Evolutionary conservation across 169 alveolate genomes (phyloP).

Genomic region (Neospora caninum): DNA sequence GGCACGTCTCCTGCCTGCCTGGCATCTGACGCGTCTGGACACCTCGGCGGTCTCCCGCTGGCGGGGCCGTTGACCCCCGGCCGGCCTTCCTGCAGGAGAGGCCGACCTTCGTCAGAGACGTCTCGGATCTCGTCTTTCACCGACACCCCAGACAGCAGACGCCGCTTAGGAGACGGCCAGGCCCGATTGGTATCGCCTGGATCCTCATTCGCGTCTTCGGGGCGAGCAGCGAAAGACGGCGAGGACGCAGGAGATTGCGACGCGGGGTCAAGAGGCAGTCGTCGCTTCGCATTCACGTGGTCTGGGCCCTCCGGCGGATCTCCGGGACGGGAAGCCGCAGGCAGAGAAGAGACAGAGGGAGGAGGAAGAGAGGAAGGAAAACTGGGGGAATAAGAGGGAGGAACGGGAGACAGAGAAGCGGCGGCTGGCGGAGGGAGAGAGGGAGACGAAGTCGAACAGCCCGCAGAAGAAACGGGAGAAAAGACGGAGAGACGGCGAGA

Average conservation of each 20-base stretch:
- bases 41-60: too few relatives aligned
- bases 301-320: not conserved
- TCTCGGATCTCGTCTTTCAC: not conserved
- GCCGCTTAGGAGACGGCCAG: not conserved
- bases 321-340: not conserved
- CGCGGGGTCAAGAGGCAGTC: not conserved
- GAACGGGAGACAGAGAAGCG: not conserved
- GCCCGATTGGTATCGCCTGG: not conserved
- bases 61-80: too few relatives aligned
- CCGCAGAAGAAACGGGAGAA: too few relatives aligned
- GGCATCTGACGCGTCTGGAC: too few relatives aligned
- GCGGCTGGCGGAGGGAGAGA: not conserved
- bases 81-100: too few relatives aligned
- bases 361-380: not conserved
- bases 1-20: too few relatives aligned
- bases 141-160: not conserved
- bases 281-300: not conserved
- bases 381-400: not conserved
- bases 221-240: not conserved
- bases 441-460: too few relatives aligned
- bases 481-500: too few relatives aligned
- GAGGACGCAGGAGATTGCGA: not conserved
- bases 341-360: not conserved
- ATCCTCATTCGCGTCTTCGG: not conserved
- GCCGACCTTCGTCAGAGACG: too few relatives aligned